A percentile compares a stretch with the other conserved stretches of the same genome.
phyloP scores from a whole-genome alignment of 1,139 yeast genomes.

The Kluyveromyces sp. region DNA sequence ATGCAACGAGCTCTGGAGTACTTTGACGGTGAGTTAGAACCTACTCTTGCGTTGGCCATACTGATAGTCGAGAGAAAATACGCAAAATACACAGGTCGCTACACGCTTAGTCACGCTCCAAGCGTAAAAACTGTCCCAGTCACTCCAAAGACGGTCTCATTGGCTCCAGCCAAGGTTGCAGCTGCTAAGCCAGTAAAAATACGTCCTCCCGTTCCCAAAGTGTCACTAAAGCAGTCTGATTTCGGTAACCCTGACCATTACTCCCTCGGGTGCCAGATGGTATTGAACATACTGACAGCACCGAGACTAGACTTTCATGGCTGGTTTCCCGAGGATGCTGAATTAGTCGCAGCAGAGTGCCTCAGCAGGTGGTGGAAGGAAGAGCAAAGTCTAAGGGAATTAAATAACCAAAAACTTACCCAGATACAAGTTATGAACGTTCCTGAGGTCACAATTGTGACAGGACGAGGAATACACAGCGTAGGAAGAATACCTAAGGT shows the following conservation, averaged over 20 bases:
- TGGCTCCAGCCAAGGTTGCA: too few species aligned
- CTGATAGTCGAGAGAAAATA: slow-evolving; percentile 29
- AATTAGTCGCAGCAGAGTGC: slow-evolving; percentile 32
- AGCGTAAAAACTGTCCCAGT: too few species aligned
- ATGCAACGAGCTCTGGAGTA: slow-evolving; percentile 35
- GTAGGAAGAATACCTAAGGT: slow-evolving; percentile 44
- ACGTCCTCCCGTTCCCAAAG: background rate
- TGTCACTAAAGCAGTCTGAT: background rate
- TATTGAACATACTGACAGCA: slow-evolving; percentile 13
- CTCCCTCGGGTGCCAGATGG: slow-evolving; percentile 1
- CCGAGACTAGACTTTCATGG: slow-evolving; percentile 48
- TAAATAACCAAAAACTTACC: slow-evolving; percentile 35
- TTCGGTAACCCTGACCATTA: background rate
- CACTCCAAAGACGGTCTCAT: too few species aligned
- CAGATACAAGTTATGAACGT: slow-evolving; percentile 31
- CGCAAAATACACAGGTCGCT: slow-evolving; percentile 15
- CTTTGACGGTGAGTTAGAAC: slow-evolving; percentile 37
- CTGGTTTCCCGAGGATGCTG: slow-evolving; percentile 40
- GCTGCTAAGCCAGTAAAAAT: background rate
- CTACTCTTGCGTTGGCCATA: slow-evolving; percentile 31
- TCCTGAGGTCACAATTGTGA: slow-evolving; percentile 39
- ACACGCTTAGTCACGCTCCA: background rate
- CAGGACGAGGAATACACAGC: slow-evolving; percentile 64
- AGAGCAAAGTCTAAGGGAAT: slow-evolving; percentile 39
- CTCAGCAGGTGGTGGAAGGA: slow-evolving; percentile 49